Evolutionary conservation across 1,139 yeast species (phyloP), one percentile per base, ranked within the genome.

Genomic region (Sugiyamaella japonica): DNA sequence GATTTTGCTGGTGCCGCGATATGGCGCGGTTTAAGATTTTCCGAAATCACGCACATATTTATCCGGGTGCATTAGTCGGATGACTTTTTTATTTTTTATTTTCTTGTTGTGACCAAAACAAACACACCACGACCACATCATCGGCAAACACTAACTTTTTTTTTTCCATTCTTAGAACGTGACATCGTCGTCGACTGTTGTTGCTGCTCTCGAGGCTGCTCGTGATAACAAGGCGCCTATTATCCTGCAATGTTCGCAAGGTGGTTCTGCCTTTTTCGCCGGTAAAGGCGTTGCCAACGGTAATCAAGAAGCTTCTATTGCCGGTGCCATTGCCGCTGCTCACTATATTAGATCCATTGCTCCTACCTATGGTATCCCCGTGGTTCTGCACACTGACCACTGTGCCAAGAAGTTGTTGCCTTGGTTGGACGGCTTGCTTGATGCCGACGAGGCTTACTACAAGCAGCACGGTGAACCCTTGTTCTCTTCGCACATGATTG

Each of bases 221-320:
- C 89, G 99, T 79, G 98, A 93, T 80, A 76, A 75, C 80, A 86
- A 88, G 76, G 80, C 97, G 60, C 99, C 99, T 78, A 90, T 93
- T 78, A 89, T 93, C 73, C 81, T 93, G 74, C 99, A 93, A 80
- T 84, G 93, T 66, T 93, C 99, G 61, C 91, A 93, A 77, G 99
- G 99, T 80, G 99, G 99, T 81, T 95, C 99, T 67, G 99, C 98
- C 63, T 95, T 83, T 89, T 93, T 93, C 75, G 99, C 98, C 65
- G 98, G 98, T 81, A 93, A 93, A 85, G 99, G 99, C 78, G 91
- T 95, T 67, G 82, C 82, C 75, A 95, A 93, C 87, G 82, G 80
- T 71, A 85, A 89, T 81, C 98, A 93, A 79, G 80, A 80, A 69
- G 99, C 98, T 61, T 86, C 99, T 59, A 88, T 93, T 76, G 86